Evolutionary conservation across 108 stramenopile genomes (phyloP), one percentile per base, ranked within the genome.

Genomic region (Cyclotella choctawhatcheeana): DNA sequence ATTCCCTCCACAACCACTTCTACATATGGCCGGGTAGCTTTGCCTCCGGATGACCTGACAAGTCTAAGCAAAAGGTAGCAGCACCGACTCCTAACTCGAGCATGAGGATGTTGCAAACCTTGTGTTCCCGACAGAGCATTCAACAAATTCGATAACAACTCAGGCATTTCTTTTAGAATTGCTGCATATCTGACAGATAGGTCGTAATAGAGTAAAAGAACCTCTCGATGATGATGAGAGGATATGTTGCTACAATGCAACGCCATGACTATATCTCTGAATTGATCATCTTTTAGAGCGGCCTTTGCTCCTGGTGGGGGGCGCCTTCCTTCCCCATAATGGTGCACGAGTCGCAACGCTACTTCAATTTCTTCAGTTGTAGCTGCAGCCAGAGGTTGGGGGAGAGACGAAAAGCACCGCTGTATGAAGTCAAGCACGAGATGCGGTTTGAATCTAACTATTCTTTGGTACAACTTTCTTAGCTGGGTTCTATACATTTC

Each of bases 261-360:
- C 0, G 85, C 85, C 7, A 77, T 54, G 13, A 91, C 52, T 0
- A 91, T 50, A 12, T 82, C 81, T 20, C 87, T 54, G 77, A 91
- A 91, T 0, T 77, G 69, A 51, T 74, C 76, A 73, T 88, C 84
- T 29, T 51, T 44, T 69, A 91, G 72, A 6, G 85, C 90, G 6
- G 82, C 66, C 58, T 86, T 88, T 60, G 84, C 61, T 27, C 90
- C 90, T 45, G 90, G 88, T 30, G 90, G 56, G 16, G 88, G 90
- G 24, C 88, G 86, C 37, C 88, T 77, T 21, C 90, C 90, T 77
- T 91, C 90, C 44, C 86, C 86, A 48, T 85, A 91, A 68, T 91
- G 87, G 68, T 80, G 85, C 3, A 91, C 79, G 21, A 91, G 69
- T 52, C 88, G 76, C 18, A 91, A 44, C 0, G 85, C 75, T 13